Percentiles rank a stretch among this genome's conserved stretches.
Conservation (phyloP, 2,329 filamentous ascomycete genomes). For the Niveomyces coronatus region DNA sequence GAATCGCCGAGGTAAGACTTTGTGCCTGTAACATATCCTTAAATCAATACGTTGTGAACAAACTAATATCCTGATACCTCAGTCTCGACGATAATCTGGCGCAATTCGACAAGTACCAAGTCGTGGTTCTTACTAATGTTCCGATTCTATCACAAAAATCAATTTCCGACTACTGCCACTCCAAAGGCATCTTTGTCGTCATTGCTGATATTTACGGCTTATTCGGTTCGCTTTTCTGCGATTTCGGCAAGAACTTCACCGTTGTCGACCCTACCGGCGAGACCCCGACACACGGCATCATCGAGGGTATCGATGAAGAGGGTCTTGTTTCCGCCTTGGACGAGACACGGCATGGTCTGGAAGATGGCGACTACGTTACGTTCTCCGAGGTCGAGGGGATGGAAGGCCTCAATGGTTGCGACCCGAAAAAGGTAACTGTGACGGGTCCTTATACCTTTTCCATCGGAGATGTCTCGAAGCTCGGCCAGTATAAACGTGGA, state of each 20-base stretch:
- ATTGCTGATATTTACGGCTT: slow-evolving; percentile 84
- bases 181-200: slow-evolving; percentile 85
- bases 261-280: slow-evolving; percentile 86
- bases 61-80: slow-evolving; percentile 2
- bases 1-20: slow-evolving; percentile 39
- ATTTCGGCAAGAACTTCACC: slow-evolving; percentile 91
- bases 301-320: slow-evolving; percentile 81
- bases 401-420: slow-evolving; percentile 73
- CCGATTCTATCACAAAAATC: slow-evolving; percentile 68
- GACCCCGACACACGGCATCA: slow-evolving; percentile 74
- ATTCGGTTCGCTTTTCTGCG: slow-evolving; percentile 93
- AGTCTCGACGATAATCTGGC: slow-evolving; percentile 67
- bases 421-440: slow-evolving; percentile 82
- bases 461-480: slow-evolving; percentile 80
- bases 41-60: too few species aligned
- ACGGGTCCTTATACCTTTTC: slow-evolving; percentile 97
- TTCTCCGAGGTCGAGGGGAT: slow-evolving; percentile 91
- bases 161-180: slow-evolving; percentile 88
- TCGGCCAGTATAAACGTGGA: slow-evolving; percentile 80
- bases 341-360: slow-evolving; percentile 86
- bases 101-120: slow-evolving; percentile 83
- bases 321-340: slow-evolving; percentile 88
- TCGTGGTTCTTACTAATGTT: slow-evolving; percentile 81
- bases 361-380: slow-evolving; percentile 93
- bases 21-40: too few species aligned